Evolutionary conservation across 2,329 filamentous ascomycete genomes (phyloP), one percentile per base, ranked within the genome.

Genomic region (Geosmithia flava): DNA sequence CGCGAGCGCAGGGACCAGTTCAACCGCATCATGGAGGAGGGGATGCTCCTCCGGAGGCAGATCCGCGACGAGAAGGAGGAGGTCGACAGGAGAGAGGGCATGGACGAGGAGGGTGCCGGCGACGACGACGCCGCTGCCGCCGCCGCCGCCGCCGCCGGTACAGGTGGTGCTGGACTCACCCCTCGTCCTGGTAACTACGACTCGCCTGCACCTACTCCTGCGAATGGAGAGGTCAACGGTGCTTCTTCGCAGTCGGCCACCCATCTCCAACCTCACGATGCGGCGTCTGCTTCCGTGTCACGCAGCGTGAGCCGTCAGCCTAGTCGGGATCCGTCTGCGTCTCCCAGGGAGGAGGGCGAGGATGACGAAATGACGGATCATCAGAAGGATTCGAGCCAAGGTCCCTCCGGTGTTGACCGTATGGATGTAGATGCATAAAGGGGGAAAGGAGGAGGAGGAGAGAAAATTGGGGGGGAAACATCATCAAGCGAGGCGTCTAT

Each of bases 41-140:
- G 88, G n/a, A 85, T 86, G 77, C 75, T 87, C 53, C 75, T 97
- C 62, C 74, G 90, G 50, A 76, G 87, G 45, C 74, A 94, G 62
- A 95, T 97, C 59, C 81, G 89, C 51, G 90, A 95, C 59, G 91
- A 96, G 71, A 95, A 95, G 68, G 90, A 95, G 62, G 89, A 95
- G 66, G 87, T 93, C 0, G 89, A 95, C 66, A 74, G 87, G 42
- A 78, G 88, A 48, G 88, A 94, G 63, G 88, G 87, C 29, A 88
- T 88, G 80, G 77, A 80, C 49, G 81, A 80, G 53, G 82, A 80
- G 45, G 77, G 71, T 16, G 50, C 64, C 53, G 51, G 56, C 51
- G 53, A 63, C 54, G 52, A 45, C 27, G 57, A 55, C 8, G 60
- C 56, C 16, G 58, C 30, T 7, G 49, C 33, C 15, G 77, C 71